Conservation (phyloP, 371 early-diverging fungal species). For the Apophysomyces ossiformis region DNA sequence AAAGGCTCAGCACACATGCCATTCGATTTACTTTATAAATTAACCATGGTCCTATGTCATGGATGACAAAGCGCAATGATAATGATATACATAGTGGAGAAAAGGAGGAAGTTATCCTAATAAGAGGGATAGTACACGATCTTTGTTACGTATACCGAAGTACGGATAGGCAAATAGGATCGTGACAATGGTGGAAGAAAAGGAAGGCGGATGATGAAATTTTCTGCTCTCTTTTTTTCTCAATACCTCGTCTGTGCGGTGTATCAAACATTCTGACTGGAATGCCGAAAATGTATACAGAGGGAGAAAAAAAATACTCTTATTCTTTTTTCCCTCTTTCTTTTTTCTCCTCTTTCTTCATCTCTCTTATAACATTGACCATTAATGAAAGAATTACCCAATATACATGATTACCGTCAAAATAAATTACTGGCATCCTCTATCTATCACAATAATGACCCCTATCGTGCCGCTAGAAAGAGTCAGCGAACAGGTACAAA, state of each 20-base stretch:
- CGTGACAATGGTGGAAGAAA: conserved; percentile 6
- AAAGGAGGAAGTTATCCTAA: not conserved
- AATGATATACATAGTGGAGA: not conserved
- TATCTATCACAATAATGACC: conserved; percentile 7
- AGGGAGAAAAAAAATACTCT: conserved; percentile 1
- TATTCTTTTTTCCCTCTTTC: not conserved
- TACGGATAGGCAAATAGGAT: conserved; percentile 3
- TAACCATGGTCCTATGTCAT: no score
- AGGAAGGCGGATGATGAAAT: conserved; percentile 3
- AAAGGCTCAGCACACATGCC: no score
- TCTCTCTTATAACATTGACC: not conserved
- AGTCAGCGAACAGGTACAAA: conserved; percentile 2
- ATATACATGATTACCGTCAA: not conserved
- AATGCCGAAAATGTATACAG: conserved; percentile 10
- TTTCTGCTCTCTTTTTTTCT: not conserved
- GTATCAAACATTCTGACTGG: conserved; percentile 4
- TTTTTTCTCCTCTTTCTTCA: not conserved
- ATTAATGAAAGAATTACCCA: not conserved
- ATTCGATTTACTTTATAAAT: no score
- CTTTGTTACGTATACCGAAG: not conserved
- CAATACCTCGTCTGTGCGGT: conserved; percentile 1
- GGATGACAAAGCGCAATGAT: no score
- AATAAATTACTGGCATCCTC: conserved; percentile 1
- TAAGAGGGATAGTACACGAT: not conserved
- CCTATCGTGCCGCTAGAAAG: conserved; percentile 3